Conservation (phyloP, 352 stramenopile species). For the Phytophthora pinifolia region DNA sequence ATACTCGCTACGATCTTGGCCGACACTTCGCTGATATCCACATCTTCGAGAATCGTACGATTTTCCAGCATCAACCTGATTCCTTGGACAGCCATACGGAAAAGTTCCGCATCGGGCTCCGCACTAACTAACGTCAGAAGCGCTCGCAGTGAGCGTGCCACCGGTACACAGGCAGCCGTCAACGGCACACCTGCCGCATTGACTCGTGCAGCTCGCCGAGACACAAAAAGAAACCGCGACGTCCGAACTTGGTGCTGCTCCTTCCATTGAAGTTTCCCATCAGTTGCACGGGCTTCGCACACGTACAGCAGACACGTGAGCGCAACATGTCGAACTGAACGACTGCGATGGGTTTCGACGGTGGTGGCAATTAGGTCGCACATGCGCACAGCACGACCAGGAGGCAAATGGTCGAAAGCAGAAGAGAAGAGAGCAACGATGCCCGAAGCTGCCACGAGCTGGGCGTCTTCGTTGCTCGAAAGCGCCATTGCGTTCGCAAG, state of each 20-base stretch:
- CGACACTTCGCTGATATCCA: constrained; percentile 83
- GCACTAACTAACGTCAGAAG: constrained; percentile 77
- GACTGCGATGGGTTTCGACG: constrained; percentile 68
- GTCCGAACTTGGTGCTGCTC: constrained; percentile 58
- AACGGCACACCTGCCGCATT: constrained; percentile 23
- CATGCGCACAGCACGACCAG: constrained; percentile 65
- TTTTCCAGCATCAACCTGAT: constrained; percentile 82
- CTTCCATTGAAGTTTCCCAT: constrained; percentile 71
- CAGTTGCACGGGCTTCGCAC: constrained; percentile 57
- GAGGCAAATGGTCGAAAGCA: constrained; percentile 80
- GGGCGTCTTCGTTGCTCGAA: constrained; percentile 67
- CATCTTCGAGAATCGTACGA: constrained; percentile 70
- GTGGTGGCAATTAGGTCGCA: constrained; percentile 75
- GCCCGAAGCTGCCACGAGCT: constrained; percentile 53
- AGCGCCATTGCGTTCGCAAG: constrained; percentile 66
- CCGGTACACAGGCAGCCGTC: constrained; percentile 53
- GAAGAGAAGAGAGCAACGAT: constrained; percentile 79
- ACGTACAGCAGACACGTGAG: constrained; percentile 71
- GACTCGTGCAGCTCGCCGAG: constrained; percentile 38
- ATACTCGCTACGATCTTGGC: constrained; percentile 83
- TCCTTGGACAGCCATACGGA: constrained; percentile 74
- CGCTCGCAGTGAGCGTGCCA: constrained; percentile 59
- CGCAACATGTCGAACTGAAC: constrained; percentile 56
- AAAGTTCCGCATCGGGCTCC: constrained; percentile 62
- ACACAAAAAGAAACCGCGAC: constrained; percentile 80